Evolutionary conservation across 2,329 filamentous ascomycete species (phyloP), one percentile per base, ranked within the genome.

Genomic region (Trichoderma semiorbis): DNA sequence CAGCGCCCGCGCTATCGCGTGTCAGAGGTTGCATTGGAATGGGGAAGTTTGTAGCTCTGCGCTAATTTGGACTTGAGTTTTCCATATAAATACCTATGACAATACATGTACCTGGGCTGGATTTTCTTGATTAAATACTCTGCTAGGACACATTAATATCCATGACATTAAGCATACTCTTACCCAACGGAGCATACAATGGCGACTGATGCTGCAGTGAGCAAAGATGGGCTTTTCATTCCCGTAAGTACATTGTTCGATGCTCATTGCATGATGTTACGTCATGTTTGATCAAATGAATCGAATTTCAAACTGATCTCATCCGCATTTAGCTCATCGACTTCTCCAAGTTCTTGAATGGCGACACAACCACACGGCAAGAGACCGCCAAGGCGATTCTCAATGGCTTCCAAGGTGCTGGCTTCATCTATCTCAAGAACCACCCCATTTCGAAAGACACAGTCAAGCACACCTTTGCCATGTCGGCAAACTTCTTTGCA

Each of bases 381-480:
- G 82, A 86, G 57, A 90, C 92, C 1, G 94, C 94, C 26, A 82
- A 89, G 68, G 89, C 91, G 53, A 90, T 97, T 75, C 89, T 95
- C 14, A 79, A 89, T 68, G 94, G 93, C 55, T 97, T 98, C 84
- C 92, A 94, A 77, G 91, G 88, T 1, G 92, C 94, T 3, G 95
- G 95, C 71, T 97, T 98, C 84, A 88, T 98, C 78, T 97, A 97
- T 82, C 88, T 97, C 50, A 91, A 91, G 76, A 93, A 95, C 80
- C 91, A 95, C 75, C 88, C 92, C 53, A 91, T 97, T 73, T 82
- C 90, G 0, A 77, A 87, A 4, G 82, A 87, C 10, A 85, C 86
- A 11, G 83, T 94, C 14, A 80, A 86, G 72, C 81, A 86, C 71
- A 87, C 91, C 72, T 97, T 96, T 79, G 79, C 84, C 73, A 85